Base-by-base conservation (phyloP, 2,329 filamentous ascomycete species). In the Pseudomassariella vexata region DNA sequence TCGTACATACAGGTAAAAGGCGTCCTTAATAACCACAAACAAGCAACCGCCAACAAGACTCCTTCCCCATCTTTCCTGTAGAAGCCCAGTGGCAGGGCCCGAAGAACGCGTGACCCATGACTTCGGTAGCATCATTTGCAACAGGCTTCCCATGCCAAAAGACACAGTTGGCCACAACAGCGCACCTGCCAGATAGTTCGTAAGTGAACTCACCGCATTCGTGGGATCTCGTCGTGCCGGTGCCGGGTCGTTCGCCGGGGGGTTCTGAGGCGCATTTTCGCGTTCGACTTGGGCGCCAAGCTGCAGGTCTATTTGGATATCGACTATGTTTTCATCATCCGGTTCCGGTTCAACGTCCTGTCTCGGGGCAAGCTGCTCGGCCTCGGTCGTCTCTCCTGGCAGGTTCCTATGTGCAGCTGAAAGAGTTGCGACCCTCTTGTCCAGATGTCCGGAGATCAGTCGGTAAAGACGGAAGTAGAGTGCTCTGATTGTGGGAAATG, bases 21-120 rank as follows among this genome's bases (percentile, higher is more conserved):
- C 66, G 46, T 84, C 79, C 56, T 90, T 92, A 32, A 95, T 57
- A 8, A 95, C 79, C 11, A 96, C 80, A 48, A 90, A 95, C 14
- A 94, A 61, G 52, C 86, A 92, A 0, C 92, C 92, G 2, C 92
- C 92, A 1, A 92, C 72, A 3, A 98, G 66, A 49, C 85, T 95
- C 35, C 92, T 72, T 1, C 88, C 92, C 87, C 92, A 96, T 37
- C 81, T 78, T 45, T 84, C 76, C 50, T 92, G 85, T 19, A 98
- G 57, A 17, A 96, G 65, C 0, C 84, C 81, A 0, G 75, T 74
- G 24, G 41, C 39, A 7, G 47, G 37, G 8, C 50, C 41, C 4
- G 19, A 16, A 2, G 65, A 57, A 7, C 60, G 58, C 0, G 63
- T 61, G 8, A 82, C 78, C 79, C 84, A 88, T 4, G 74, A 62